phyloP scores from a whole-genome alignment of 805 yeast genomes.

The Myxozyma kluyveri region DNA sequence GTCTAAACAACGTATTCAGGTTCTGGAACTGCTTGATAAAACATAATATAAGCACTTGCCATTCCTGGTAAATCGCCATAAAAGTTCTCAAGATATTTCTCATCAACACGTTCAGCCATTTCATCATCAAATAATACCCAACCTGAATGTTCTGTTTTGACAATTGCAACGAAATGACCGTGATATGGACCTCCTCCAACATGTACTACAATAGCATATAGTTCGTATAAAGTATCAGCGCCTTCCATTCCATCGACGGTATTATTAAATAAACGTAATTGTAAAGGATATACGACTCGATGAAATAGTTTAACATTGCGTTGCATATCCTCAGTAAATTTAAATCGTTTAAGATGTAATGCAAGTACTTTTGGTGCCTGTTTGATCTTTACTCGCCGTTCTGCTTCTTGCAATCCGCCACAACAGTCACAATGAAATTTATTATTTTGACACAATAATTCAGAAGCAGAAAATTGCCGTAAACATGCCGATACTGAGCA shows the following conservation, averaged over 20 bases:
- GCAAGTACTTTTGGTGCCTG: conserved; percentile 74
- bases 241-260: conserved; percentile 56
- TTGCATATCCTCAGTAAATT: conserved; percentile 79
- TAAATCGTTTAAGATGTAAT: conserved; percentile 85
- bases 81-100: conserved; percentile 74
- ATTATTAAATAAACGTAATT: conserved; percentile 58
- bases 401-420: conserved; percentile 88
- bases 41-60: conserved; percentile 87
- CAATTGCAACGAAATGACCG: conserved; percentile 89
- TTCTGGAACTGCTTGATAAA: conserved; percentile 64
- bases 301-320: conserved; percentile 83
- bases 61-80: conserved; percentile 85
- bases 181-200: conserved; percentile 98
- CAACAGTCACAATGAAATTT: conserved; percentile 92
- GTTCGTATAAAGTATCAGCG: conserved; percentile 66
- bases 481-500: conserved; percentile 74
- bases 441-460: conserved; percentile 78
- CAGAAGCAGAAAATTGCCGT: conserved; percentile 79
- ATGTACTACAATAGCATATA: conserved; percentile 85
- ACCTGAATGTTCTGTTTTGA: conserved; percentile 71
- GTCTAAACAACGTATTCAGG: too few relatives aligned
- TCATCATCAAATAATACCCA: conserved; percentile 97
- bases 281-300: conserved; percentile 74
- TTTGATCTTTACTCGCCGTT: conserved; percentile 78
- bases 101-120: conserved; percentile 84